phyloP scores from a whole-genome alignment of 768 basidiomycete genomes.

The Galerina marginata region DNA sequence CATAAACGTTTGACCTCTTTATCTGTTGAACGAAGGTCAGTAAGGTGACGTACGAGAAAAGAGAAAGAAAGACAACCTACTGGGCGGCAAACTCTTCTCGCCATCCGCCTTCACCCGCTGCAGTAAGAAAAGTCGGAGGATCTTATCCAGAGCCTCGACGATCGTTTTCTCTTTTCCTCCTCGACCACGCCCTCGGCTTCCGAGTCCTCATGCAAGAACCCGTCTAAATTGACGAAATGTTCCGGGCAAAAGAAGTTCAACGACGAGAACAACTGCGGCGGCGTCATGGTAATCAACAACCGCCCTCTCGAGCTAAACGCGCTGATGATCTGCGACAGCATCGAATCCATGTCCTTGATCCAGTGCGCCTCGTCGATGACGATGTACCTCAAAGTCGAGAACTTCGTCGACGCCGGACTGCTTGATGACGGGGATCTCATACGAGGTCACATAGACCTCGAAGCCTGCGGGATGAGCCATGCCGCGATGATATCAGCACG shows the following conservation, averaged over 20 bases:
- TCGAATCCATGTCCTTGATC: slow-evolving; percentile 99
- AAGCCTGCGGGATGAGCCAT: slow-evolving; percentile 84
- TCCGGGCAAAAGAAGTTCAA: slow-evolving; percentile 97
- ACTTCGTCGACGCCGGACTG: slow-evolving; percentile 90
- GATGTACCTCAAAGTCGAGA: slow-evolving; percentile 92
- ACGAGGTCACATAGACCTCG: slow-evolving; percentile 93
- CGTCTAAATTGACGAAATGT: slow-evolving; percentile 90
- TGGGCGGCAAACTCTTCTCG: slow-evolving; percentile 93
- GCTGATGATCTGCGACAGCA: slow-evolving; percentile 93
- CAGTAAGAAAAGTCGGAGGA: slow-evolving; percentile 92
- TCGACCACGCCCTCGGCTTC: slow-evolving; percentile 56
- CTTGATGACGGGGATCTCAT: slow-evolving; percentile 97
- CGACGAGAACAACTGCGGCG: slow-evolving; percentile 89
- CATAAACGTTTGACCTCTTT: slow-evolving; percentile 98
- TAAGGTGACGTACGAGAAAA: background rate
- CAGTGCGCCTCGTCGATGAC: slow-evolving; percentile 98
- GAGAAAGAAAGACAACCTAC: slow-evolving; percentile 38
- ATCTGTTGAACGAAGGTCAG: slow-evolving; percentile 49
- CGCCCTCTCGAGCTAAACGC: slow-evolving; percentile 88
- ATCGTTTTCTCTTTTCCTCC: slow-evolving; percentile 88
- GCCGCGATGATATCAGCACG: slow-evolving; percentile 80
- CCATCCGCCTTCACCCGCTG: slow-evolving; percentile 96
- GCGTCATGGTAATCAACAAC: slow-evolving; percentile 92
- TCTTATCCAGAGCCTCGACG: slow-evolving; percentile 96
- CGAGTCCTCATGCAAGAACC: slow-evolving; percentile 91